Base-by-base conservation (phyloP, 1,284 basidiomycete species). In the Ustilago shanxiensis region DNA sequence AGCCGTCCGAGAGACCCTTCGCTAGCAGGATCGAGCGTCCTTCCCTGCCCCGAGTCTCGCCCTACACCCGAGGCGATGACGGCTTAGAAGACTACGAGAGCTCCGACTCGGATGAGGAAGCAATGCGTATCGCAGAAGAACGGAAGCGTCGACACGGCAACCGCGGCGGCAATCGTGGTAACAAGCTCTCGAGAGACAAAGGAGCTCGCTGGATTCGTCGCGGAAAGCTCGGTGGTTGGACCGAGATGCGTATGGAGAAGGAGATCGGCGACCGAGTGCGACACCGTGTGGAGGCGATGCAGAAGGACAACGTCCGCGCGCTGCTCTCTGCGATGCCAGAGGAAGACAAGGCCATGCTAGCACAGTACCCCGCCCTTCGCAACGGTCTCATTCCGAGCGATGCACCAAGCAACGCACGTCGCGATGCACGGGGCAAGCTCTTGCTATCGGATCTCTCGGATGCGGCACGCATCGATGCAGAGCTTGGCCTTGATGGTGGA, bases 141-240 rank as follows among this genome's bases (percentile, higher is more conserved):
- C 66, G 73, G 39, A 72, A 75, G 59, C 53, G 69, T 28, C 63
- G 69, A 9, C 64, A 67, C 22, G 56, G 77, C 41, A 64, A 81
- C 44, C 62, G 79, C 28, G 53, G 67, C 11, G 81, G 82, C 37
- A 85, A 85, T 54, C 77, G 83, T 9, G 83, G 83, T n/a, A 81
- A 82, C 64, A 85, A 85, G 74, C 80, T 85, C 29, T 75, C 74
- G 26, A 59, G 79, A 14, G 63, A 67, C 14, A 71, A 79, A 51
- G 81, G 79, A 13, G 68, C 75, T 33, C 72, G 84, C n/a, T 85
- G 83, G 82, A 59, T 79, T 4, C 73, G 82, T n/a, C 72, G 80
- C 14, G 78, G 77, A 24, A 85, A 85, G 60, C 71, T 85, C 3
- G 83, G 83, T 9, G 64, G 68, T 8, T 84, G 79, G 79, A 85